Conservation (phyloP, 176 grass and related monocot genomes). For the Avena insularis region DNA sequence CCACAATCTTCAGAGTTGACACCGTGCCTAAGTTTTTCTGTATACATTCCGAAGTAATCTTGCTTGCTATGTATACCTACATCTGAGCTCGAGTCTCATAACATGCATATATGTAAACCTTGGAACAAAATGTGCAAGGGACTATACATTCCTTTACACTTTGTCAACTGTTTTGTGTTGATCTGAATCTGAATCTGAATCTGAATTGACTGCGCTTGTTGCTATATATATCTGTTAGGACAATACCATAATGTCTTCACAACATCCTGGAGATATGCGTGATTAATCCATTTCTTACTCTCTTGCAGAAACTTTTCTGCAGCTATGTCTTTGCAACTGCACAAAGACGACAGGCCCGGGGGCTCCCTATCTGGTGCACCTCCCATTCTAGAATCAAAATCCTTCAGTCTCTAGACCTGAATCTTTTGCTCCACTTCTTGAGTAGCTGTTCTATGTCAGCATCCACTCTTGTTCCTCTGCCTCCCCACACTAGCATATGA, state of each 20-base stretch:
- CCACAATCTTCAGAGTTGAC: not conserved
- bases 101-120: not conserved
- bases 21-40: not conserved
- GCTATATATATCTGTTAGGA: not conserved
- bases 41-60: not conserved
- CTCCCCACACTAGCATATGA: constrained; percentile 97
- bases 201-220: not conserved
- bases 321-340: not conserved
- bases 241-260: not conserved
- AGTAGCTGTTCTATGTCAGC: constrained; percentile 80
- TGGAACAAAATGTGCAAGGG: not conserved
- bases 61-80: not conserved
- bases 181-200: not conserved
- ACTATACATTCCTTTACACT: not conserved
- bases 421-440: constrained; percentile 75
- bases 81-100: not conserved
- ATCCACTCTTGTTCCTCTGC: constrained; percentile 92
- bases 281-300: not conserved
- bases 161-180: not conserved
- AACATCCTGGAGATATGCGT: not conserved
- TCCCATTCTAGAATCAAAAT: not conserved
- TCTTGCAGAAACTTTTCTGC: not conserved
- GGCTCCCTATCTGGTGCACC: not conserved
- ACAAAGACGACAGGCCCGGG: not conserved
- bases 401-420: constrained; percentile 50